Percentiles rank a stretch among this genome's conserved stretches.
phyloP scores from a whole-genome alignment of 2,329 filamentous ascomycete species.

The Fragosphaeria purpurea region DNA sequence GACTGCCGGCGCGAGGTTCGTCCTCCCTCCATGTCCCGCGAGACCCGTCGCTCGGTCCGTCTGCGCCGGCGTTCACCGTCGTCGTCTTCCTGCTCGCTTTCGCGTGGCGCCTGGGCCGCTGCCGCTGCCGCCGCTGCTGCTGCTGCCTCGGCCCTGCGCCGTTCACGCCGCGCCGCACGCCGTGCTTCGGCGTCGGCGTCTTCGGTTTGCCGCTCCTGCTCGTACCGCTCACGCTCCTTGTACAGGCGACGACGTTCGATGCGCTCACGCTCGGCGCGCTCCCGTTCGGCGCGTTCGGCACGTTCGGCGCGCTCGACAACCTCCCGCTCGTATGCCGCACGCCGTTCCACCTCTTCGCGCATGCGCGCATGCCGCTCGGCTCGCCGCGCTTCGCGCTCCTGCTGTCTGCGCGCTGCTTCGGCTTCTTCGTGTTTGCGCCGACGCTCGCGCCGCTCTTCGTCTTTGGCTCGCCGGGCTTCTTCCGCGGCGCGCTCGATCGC shows the following conservation, averaged over 20 bases:
- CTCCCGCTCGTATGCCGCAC: conserved; percentile 24
- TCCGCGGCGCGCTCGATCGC: conserved; percentile 42
- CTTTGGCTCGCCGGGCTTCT: conserved; percentile 46
- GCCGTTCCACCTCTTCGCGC: conserved; percentile 36
- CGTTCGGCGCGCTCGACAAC: conserved; percentile 11
- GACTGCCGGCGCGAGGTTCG: conserved; percentile 31
- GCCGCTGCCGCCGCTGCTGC: not conserved
- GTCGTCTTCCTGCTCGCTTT: conserved; percentile 34
- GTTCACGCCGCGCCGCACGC: conserved; percentile 35
- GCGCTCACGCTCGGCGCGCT: conserved; percentile 32
- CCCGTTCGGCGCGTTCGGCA: conserved; percentile 6
- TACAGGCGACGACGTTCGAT: conserved; percentile 40
- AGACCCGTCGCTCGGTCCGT: conserved; percentile 40
- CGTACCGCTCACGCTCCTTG: conserved; percentile 31
- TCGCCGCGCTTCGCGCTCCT: conserved; percentile 50
- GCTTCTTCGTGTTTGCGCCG: conserved; percentile 47
- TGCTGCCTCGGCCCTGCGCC: conserved; percentile 32
- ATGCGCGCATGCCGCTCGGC: conserved; percentile 42
- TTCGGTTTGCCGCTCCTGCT: conserved; percentile 28
- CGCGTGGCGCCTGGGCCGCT: conserved; percentile 4
- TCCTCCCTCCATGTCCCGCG: conserved; percentile 30
- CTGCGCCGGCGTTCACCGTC: conserved; percentile 41
- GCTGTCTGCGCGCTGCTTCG: conserved; percentile 39
- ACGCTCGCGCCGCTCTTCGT: conserved; percentile 46
- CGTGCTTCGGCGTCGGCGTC: conserved; percentile 39